These are phyloP conservation scores for Ustilago bromivora DNA, from an alignment of 1,284 basidiomycete species.

Conservation along the genomic window DNA sequence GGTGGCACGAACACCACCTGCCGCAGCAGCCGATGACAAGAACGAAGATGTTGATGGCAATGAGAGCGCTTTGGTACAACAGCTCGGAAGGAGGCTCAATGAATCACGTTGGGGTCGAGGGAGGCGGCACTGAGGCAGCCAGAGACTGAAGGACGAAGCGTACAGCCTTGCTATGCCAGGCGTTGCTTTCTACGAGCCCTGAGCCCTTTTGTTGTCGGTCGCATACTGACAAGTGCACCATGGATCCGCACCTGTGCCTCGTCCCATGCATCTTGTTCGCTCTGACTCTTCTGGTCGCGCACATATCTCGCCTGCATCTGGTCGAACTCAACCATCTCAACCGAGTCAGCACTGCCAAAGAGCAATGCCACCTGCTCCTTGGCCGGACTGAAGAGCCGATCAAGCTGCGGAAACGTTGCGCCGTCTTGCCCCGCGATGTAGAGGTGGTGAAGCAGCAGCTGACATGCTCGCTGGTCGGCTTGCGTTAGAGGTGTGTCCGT, in stretches of 20 bases:
- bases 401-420: background rate
- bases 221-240: background rate
- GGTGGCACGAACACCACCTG: too few species aligned
- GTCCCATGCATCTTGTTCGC: background rate
- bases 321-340: too few species aligned
- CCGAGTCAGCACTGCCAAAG: background rate
- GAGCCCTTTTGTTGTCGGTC: background rate
- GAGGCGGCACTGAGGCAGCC: too few species aligned
- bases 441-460: background rate
- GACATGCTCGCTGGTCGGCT: background rate
- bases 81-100: too few species aligned
- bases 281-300: background rate
- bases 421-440: background rate
- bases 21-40: too few species aligned
- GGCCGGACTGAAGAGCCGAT: background rate
- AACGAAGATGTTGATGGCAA: too few species aligned
- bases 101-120: too few species aligned
- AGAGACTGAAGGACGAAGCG: too few species aligned
- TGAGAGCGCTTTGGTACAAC: too few species aligned
- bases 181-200: slow-evolving; percentile 1
- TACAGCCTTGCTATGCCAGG: background rate
- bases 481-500: background rate
- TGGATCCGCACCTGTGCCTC: background rate
- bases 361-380: slow-evolving; percentile 1
- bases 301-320: background rate